A percentile compares a stretch with the other conserved stretches of the same genome.
phyloP scores from a whole-genome alignment of 1,284 basidiomycete genomes.

The Naganishia sp. region DNA sequence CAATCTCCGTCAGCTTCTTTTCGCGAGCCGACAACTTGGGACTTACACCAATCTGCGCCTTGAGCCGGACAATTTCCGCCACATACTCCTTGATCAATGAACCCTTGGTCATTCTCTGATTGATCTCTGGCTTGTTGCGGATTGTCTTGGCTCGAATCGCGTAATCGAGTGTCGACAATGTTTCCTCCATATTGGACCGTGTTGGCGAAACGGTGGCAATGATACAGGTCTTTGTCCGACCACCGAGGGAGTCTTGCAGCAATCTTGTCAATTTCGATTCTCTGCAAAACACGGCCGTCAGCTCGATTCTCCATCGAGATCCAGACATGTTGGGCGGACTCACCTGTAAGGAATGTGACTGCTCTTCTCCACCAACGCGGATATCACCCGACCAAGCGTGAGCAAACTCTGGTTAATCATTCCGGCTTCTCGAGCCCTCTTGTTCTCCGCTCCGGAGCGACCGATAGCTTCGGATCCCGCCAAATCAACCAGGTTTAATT shows the following conservation, averaged over 20 bases:
- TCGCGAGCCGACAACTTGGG: too few species aligned
- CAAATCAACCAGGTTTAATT: conserved; percentile 53
- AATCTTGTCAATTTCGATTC: conserved; percentile 89
- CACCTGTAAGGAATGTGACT: conserved; percentile 92
- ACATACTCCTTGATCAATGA: conserved; percentile 93
- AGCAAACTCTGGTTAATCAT: conserved; percentile 99
- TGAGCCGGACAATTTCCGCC: conserved; percentile 90
- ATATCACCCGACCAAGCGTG: conserved; percentile 95
- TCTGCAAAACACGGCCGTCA: conserved; percentile 34
- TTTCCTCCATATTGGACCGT: conserved; percentile 92
- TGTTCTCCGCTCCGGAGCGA: conserved; percentile 91
- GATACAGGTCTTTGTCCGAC: conserved; percentile 95
- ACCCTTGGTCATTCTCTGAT: conserved; percentile 89
- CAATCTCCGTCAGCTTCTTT: not conserved
- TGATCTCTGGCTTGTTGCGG: conserved; percentile 91
- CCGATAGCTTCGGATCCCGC: conserved; percentile 98
- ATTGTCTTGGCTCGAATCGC: conserved; percentile 95
- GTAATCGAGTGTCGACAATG: conserved; percentile 95
- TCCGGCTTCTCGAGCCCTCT: conserved; percentile 91
- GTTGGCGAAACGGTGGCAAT: conserved; percentile 94
- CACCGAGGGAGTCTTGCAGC: conserved; percentile 98
- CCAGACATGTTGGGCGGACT: conserved; percentile 34
- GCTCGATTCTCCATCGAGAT: not conserved
- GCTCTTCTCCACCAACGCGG: conserved; percentile 88
- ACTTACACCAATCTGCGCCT: conserved; percentile 67